phyloP scores from a whole-genome alignment of 176 grass and related monocot genomes.

The Miscanthus lutarioriparius region DNA sequence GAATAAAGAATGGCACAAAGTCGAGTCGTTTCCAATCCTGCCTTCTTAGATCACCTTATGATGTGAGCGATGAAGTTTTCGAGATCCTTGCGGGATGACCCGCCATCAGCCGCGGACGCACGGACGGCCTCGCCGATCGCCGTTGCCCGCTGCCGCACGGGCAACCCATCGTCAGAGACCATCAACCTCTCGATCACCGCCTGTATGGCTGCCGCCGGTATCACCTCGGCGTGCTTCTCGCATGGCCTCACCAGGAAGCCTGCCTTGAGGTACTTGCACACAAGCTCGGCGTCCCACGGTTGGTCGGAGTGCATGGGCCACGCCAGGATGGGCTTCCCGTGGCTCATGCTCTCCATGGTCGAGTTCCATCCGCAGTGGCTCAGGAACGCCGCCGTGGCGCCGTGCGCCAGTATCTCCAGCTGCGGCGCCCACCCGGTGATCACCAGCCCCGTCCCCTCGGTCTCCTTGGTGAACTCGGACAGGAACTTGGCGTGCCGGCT shows the following conservation, averaged over 20 bases:
- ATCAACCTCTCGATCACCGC: conserved; percentile 38
- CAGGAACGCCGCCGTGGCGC: conserved; percentile 53
- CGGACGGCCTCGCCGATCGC: conserved; percentile 40
- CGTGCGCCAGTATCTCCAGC: conserved; percentile 57
- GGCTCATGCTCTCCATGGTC: conserved; percentile 64
- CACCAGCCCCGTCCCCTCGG: conserved; percentile 24
- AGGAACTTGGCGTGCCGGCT: conserved; percentile 22
- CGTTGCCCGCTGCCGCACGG: conserved; percentile 20
- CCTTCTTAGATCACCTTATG: not conserved
- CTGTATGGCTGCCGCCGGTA: conserved; percentile 5
- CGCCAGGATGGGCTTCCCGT: conserved; percentile 50
- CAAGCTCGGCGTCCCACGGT: conserved; percentile 37
- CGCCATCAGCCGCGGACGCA: not conserved
- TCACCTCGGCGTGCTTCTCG: conserved; percentile 20
- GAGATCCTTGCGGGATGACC: conserved; percentile 35
- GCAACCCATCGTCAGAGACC: conserved; percentile 13
- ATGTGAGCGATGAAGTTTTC: conserved; percentile 44
- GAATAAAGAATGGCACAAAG: too few species aligned
- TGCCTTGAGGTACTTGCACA: conserved; percentile 39
- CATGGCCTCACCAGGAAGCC: conserved; percentile 43
- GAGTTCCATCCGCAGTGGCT: conserved; percentile 92
- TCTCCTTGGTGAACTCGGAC: not conserved
- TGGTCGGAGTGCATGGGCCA: conserved; percentile 81
- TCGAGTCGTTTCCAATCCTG: too few species aligned
- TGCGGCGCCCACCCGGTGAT: conserved; percentile 59